These are phyloP conservation scores for Boletus barrowsii DNA, from an alignment of 768 basidiomycete species.

Conservation along the genomic window DNA sequence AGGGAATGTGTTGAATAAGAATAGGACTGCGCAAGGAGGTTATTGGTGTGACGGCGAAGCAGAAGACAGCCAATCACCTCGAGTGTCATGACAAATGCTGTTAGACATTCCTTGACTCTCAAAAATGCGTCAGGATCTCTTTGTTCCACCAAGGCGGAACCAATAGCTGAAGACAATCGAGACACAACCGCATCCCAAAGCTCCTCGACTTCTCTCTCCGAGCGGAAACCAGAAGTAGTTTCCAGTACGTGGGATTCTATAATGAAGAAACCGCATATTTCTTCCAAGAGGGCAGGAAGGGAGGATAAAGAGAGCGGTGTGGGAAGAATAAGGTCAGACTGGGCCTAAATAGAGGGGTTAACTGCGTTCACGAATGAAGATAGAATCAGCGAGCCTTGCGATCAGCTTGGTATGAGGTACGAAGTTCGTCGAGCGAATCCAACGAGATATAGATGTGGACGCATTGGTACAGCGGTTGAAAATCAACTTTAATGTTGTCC, in stretches of 20 bases:
- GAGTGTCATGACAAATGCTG: constrained; percentile 86
- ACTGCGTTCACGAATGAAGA: not conserved
- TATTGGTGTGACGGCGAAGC: not conserved
- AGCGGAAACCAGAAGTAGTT: constrained; percentile 88
- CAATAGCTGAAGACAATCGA: constrained; percentile 70
- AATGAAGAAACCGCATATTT: constrained; percentile 97
- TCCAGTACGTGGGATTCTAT: constrained; percentile 90
- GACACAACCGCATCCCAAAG: constrained; percentile 87
- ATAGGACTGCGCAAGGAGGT: constrained; percentile 56
- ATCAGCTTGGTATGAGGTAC: constrained; percentile 94
- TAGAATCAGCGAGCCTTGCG: constrained; percentile 58
- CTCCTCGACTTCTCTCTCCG: constrained; percentile 86
- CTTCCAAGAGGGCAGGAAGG: constrained; percentile 78
- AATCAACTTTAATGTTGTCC: constrained; percentile 84
- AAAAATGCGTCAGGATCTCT: constrained; percentile 80
- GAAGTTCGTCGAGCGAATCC: constrained; percentile 86
- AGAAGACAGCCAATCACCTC: constrained; percentile 53
- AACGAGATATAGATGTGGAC: constrained; percentile 95
- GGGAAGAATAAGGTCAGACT: constrained; percentile 94
- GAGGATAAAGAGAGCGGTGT: constrained; percentile 61
- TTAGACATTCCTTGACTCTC: constrained; percentile 76
- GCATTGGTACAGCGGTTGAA: constrained; percentile 92
- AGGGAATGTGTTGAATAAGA: constrained; percentile 82
- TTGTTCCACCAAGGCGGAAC: constrained; percentile 67
- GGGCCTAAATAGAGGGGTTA: constrained; percentile 58